Percentiles rank a stretch among this genome's conserved stretches.
Evolutionary conservation across 257 asterid species (phyloP).

Genomic region (Thymus mandschuricus): DNA sequence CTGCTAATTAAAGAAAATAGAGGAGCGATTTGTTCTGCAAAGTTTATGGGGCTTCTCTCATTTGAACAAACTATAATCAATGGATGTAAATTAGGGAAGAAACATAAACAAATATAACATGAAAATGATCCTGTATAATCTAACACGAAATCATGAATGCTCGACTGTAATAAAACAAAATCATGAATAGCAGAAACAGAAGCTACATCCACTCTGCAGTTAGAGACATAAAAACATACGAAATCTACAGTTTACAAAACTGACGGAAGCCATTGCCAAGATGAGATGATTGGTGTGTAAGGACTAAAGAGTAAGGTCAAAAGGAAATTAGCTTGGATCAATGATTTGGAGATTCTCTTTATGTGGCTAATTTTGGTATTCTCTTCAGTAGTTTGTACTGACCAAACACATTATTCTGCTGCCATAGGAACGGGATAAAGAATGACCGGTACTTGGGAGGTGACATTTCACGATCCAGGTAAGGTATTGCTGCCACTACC

Average conservation of each 20-base stretch:
- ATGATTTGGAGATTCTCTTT: neutral
- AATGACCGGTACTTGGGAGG: slow-evolving; percentile 87
- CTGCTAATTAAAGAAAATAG: no score
- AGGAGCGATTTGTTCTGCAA: no score
- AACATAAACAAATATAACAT: no score
- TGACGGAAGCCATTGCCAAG: slow-evolving; percentile 25
- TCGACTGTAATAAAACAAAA: neutral
- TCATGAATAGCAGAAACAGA: neutral
- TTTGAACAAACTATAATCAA: no score
- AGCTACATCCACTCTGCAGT: neutral
- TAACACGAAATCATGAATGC: no score
- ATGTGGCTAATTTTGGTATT: slow-evolving; percentile 49
- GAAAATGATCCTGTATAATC: no score
- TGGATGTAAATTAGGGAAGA: no score
- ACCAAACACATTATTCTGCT: slow-evolving; percentile 84
- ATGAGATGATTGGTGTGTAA: neutral
- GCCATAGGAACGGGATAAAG: slow-evolving; percentile 89
- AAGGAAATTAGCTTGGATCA: slow-evolving; percentile 13
- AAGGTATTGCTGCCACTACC: slow-evolving; percentile 89
- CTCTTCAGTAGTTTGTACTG: slow-evolving; percentile 78
- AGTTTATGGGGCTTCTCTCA: no score
- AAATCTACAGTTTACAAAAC: slow-evolving; percentile 35
- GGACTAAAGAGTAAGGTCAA: neutral
- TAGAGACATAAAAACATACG: neutral
- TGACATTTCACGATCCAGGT: slow-evolving; percentile 90